Percentiles rank a stretch among this genome's conserved stretches.
These are phyloP conservation scores for Pulicaria dysenterica DNA, from an alignment of 129 eudicot genomes.

Conservation along the genomic window DNA sequence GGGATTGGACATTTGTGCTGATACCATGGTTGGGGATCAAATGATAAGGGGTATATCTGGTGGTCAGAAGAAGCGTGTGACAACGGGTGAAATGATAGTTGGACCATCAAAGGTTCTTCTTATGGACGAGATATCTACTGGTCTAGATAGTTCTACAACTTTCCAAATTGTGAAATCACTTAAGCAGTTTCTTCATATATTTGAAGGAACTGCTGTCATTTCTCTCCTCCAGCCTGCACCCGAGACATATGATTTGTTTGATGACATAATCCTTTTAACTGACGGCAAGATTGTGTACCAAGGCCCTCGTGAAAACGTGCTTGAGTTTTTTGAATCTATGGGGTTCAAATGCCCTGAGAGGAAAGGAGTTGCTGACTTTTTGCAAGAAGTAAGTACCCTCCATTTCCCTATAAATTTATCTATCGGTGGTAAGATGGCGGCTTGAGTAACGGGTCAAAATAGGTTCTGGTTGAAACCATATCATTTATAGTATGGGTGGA, in stretches of 20 bases:
- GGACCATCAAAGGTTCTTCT: slow-evolving; percentile 67
- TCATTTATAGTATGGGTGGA: background rate
- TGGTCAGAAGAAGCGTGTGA: slow-evolving; percentile 69
- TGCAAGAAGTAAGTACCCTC: slow-evolving; percentile 55
- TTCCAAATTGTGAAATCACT: slow-evolving; percentile 63
- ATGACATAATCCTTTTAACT: slow-evolving; percentile 69
- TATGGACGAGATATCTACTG: slow-evolving; percentile 78
- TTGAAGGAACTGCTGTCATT: slow-evolving; percentile 73
- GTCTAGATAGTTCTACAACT: slow-evolving; percentile 74
- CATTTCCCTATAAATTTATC: background rate
- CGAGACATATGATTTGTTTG: slow-evolving; percentile 68
- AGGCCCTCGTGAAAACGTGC: slow-evolving; percentile 71
- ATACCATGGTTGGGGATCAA: slow-evolving; percentile 74
- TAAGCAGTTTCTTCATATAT: slow-evolving; percentile 61
- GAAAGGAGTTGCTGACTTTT: slow-evolving; percentile 66
- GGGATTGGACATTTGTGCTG: slow-evolving; percentile 73
- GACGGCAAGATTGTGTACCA: slow-evolving; percentile 77
- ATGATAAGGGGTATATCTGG: slow-evolving; percentile 77
- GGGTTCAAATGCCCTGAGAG: slow-evolving; percentile 67
- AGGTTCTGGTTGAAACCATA: background rate
- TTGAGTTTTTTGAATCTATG: slow-evolving; percentile 62
- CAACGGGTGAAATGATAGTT: slow-evolving; percentile 73
- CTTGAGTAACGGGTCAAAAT: background rate
- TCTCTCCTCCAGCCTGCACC: slow-evolving; percentile 88
- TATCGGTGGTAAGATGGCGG: background rate